Evolutionary conservation across 2,329 filamentous ascomycete genomes (phyloP), one percentile per base, ranked within the genome.

Genomic region (Xylariaceae sp.): DNA sequence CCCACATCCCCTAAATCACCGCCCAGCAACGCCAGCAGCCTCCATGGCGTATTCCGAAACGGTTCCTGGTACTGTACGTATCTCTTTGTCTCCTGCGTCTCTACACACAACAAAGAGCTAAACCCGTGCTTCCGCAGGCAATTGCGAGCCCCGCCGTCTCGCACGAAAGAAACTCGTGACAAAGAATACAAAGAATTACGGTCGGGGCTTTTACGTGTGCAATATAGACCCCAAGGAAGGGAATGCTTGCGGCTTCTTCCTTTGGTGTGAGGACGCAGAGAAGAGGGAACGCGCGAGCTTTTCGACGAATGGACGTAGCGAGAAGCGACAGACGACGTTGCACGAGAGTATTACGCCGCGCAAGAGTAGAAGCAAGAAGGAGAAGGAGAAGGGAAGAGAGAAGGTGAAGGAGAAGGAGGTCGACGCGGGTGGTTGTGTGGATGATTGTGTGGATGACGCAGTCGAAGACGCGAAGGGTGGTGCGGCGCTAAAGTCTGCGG

Each of bases 251-350:
- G 74, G 73, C 0, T 83, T 86, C 71, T 86, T 85, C 63, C 70
- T 86, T 0, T 86, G 82, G 81, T 74, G 80, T 6, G 77, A 82
- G 11, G 78, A 83, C 49, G 83, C 83, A 0, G 71, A 73, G 48
- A 60, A 65, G 15, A 73, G 82, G 55, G 80, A 82, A 68, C 70
- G 73, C 53, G 68, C 68, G 10, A 76, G 77, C 8, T 71, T 82
- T 17, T 58, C 79, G 56, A 75, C 68, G 58, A 80, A 80, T 64
- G 74, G 76, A 42, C 72, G 75, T 58, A 78, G 72, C n/a, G 80
- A 82, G 62, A 59, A 66, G 59, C 63, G 63, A 44, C 71, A 73
- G 60, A 66, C 65, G 1, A 72, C 70, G 4, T 56, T 73, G 1
- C 66, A 64, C 34, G 69, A 71, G 34, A 63, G 59, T 56, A 68